Base-by-base conservation (phyloP, 164 flowering plant genomes). In the Berberis thunbergii region DNA sequence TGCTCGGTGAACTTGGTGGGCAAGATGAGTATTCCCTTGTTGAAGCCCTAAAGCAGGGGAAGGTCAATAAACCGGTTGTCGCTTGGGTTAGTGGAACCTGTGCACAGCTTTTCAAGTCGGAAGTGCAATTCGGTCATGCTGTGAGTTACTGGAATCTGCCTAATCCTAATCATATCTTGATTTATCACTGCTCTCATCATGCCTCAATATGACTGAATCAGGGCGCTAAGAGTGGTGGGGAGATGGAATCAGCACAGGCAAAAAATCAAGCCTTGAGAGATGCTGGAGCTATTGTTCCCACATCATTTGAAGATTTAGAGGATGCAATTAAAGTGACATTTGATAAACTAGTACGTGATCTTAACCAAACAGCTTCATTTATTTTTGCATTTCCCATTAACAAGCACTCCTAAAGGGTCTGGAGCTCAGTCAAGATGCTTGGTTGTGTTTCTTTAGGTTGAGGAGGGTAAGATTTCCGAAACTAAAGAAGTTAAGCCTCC, bases 81-180 rank as follows among this genome's bases (percentile, higher is more conserved):
- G 97, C 97, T 54, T 95, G 97, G 99, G 97, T 95, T 72, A 94
- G 99, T 67, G 99, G 99, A 72, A 94, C 99, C 42, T 94, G 99
- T 78, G 99, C 99, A 49, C 76, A 82, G 38, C 96, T 94, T 61
- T 94, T 94, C 81, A 91, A 95, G 70, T 95, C 97, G 54, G 99
- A 95, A 86, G 99, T 95, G 53, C 99, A 95, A 70, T 91, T 95
- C 76, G 99, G 99, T 49, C 97, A 91, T 72, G 99, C 97, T 72
- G 99, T 95, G 70, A 89, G 99, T 79, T 55, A 44, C 45, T 50
- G 26, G 26, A 44, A 57, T 48, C 26, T 26, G 26, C 10, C 41
- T 48, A 50, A 3, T 60, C 41, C n/a, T 2, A 3, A 1, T n/a
- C 38, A 10, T 2, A 10, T 41, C n/a, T 49, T 64, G n/a, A 49